These are phyloP conservation scores for Casaregolazyma suthepensis DNA, from an alignment of 1,139 yeast genomes.

Conservation along the genomic window DNA sequence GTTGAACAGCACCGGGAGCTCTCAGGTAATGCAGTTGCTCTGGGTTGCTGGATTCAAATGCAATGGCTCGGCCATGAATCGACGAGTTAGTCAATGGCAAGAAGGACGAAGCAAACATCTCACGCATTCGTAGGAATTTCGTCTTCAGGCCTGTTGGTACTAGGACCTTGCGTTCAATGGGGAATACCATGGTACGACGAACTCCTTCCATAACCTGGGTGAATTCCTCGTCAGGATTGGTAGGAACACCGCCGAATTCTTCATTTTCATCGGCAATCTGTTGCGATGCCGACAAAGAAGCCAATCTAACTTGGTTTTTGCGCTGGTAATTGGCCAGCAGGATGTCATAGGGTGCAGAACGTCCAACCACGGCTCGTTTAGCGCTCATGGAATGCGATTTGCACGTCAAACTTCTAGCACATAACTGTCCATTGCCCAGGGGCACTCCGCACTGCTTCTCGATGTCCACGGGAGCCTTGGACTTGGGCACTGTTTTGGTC, in stretches of 20 bases:
- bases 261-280: constrained; percentile 33
- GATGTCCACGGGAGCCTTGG: constrained; percentile 88
- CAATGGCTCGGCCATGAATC: constrained; percentile 33
- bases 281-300: constrained; percentile 29
- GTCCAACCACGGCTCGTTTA: constrained; percentile 84
- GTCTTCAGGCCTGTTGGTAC: constrained; percentile 68
- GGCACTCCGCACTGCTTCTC: constrained; percentile 97
- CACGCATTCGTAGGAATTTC: constrained; percentile 69
- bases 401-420: constrained; percentile 93
- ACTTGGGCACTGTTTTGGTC: constrained; percentile 53
- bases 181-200: constrained; percentile 68
- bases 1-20: constrained; percentile 33
- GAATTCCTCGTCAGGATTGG: constrained; percentile 83
- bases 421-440: constrained; percentile 83
- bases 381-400: constrained; percentile 98
- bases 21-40: constrained; percentile 26
- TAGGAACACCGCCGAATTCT: constrained; percentile 26
- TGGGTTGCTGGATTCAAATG: constrained; percentile 30
- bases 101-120: constrained; percentile 36
- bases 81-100: constrained; percentile 22
- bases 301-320: constrained; percentile 77
- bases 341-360: constrained; percentile 88
- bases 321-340: constrained; percentile 85
- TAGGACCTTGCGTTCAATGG: constrained; percentile 69
- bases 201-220: constrained; percentile 92